These are phyloP conservation scores for Pyrus communis DNA, from an alignment of 306 rosid genomes.

Conservation along the genomic window DNA sequence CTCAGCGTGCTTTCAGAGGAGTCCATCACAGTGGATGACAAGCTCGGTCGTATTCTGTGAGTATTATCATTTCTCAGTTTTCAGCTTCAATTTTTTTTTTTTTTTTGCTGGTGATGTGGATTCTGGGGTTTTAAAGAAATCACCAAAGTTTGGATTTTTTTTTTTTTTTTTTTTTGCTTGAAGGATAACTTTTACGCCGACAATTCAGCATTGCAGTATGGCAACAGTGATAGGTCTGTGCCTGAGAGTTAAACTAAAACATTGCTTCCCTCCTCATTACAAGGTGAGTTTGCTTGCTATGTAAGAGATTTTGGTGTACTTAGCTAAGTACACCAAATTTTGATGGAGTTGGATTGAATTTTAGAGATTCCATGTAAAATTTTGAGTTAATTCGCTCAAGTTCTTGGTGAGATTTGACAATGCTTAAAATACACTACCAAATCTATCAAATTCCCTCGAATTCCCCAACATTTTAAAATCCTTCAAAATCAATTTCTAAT, in stretches of 20 bases:
- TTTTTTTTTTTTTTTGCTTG: background rate
- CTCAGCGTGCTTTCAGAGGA: conserved; percentile 93
- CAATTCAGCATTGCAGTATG: conserved; percentile 96
- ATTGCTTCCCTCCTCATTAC: conserved; percentile 80
- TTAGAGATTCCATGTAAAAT: no score
- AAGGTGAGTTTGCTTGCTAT: conserved; percentile 47
- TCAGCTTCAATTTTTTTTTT: background rate
- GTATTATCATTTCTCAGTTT: conserved; percentile 7
- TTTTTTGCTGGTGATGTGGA: background rate
- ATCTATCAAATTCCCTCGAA: no score
- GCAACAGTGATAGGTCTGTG: conserved; percentile 94
- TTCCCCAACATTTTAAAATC: no score
- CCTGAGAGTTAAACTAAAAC: conserved; percentile 79
- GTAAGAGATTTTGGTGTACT: background rate
- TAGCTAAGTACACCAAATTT: no score
- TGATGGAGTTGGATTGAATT: no score
- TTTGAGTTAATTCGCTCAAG: no score
- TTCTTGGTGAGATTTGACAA: no score
- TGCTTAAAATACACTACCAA: no score
- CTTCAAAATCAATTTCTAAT: no score
- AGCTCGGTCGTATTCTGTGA: conserved; percentile 75
- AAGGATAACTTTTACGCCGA: conserved; percentile 96
- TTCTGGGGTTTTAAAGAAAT: background rate
- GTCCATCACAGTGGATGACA: conserved; percentile 85
- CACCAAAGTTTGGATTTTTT: background rate